Conservation (phyloP, 2,329 filamentous ascomycete species). For the Acephala macrosclerotiorum region DNA sequence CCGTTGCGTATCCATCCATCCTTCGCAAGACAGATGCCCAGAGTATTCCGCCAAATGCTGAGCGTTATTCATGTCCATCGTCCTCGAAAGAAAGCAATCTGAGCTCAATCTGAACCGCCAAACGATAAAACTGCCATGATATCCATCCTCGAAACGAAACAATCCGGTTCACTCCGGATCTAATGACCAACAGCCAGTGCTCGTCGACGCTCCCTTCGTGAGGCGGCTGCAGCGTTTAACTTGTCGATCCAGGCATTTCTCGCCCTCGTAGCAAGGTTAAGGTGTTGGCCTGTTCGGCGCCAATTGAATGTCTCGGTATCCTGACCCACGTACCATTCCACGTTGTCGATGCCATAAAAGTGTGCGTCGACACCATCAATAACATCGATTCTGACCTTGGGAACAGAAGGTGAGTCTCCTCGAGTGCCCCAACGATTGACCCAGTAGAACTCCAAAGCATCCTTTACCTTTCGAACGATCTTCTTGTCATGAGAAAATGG, state of each 20-base stretch:
- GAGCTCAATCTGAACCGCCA: no score
- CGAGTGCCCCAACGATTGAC: neutral
- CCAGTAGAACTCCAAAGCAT: neutral
- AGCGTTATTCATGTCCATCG: slow-evolving; percentile 6
- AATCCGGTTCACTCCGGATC: no score
- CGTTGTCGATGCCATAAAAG: neutral
- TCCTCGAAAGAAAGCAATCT: neutral
- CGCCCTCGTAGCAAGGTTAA: no score
- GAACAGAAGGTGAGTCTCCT: neutral
- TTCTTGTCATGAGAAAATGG: neutral
- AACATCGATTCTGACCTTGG: neutral
- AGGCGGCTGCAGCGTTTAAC: no score
- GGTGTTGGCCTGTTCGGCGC: neutral
- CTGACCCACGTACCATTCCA: neutral
- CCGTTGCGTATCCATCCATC: neutral
- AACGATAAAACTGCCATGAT: no score
- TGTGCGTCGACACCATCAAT: slow-evolving; percentile 3
- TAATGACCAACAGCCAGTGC: no score
- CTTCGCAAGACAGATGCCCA: neutral
- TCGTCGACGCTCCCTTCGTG: no score
- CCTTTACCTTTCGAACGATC: no score
- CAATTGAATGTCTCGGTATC: neutral
- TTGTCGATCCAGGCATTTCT: no score
- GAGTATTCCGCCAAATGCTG: neutral
- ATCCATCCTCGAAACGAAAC: no score